phyloP scores from a whole-genome alignment of 2,329 filamentous ascomycete species.

The Dactylonectria macrodidyma region DNA sequence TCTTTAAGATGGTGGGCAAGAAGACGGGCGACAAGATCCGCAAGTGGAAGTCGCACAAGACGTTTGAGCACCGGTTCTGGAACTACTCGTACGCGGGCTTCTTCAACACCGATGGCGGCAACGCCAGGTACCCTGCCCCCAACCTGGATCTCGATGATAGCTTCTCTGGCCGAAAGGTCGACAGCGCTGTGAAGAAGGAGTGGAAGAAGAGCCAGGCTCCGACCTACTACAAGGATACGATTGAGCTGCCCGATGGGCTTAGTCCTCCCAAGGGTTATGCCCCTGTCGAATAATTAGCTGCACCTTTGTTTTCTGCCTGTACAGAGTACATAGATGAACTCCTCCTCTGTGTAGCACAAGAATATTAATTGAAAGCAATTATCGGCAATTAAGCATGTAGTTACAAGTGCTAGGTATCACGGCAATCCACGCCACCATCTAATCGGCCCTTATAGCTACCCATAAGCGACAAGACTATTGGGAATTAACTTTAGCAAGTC shows the following conservation, averaged over 20 bases:
- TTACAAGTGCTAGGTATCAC: neutral
- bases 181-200: constrained; percentile 54
- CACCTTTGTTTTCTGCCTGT: constrained; percentile 3
- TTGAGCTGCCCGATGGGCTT: constrained; percentile 59
- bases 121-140: constrained; percentile 56
- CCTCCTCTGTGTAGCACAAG: neutral
- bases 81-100: constrained; percentile 69
- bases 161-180: constrained; percentile 52
- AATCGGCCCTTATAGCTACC: neutral
- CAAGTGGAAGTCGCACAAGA: constrained; percentile 51
- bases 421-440: neutral
- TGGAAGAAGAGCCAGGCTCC: constrained; percentile 57
- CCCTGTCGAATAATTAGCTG: constrained; percentile 36
- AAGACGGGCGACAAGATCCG: constrained; percentile 70
- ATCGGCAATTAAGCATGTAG: neutral
- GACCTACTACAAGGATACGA: constrained; percentile 59
- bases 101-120: constrained; percentile 57
- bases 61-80: constrained; percentile 61
- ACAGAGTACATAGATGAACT: constrained; percentile 14
- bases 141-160: constrained; percentile 56
- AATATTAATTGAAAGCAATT: neutral
- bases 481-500: neutral
- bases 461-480: neutral
- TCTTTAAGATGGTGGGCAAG: constrained; percentile 73
- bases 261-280: constrained; percentile 59